These are phyloP conservation scores for Penicillium sp. DNA, from an alignment of 2,329 filamentous ascomycete species.

Conservation along the genomic window DNA sequence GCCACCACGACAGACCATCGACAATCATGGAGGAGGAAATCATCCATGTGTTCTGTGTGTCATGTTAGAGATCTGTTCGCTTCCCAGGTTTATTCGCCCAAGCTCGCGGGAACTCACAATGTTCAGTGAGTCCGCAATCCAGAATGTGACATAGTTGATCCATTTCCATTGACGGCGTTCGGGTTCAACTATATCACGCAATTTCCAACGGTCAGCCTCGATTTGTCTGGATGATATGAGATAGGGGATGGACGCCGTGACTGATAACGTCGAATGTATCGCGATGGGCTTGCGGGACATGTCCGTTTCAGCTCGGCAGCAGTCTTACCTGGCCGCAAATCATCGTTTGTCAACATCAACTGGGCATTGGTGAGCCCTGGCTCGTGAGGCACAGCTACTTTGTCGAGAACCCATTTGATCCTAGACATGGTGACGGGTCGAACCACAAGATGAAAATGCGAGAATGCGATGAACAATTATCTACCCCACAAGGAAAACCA, in stretches of 20 bases:
- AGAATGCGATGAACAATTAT: too few species aligned
- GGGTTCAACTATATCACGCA: slow-evolving; percentile 62
- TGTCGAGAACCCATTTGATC: slow-evolving; percentile 44
- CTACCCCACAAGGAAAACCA: too few species aligned
- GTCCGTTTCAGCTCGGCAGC: background rate
- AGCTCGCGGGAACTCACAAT: slow-evolving; percentile 50
- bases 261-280: too few species aligned
- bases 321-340: slow-evolving; percentile 62
- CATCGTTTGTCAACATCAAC: slow-evolving; percentile 82
- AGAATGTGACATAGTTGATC: slow-evolving; percentile 87
- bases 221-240: slow-evolving; percentile 1
- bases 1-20: slow-evolving; percentile 81
- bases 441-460: background rate
- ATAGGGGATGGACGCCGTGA: too few species aligned
- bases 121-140: slow-evolving; percentile 82
- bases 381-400: slow-evolving; percentile 70
- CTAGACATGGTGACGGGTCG: slow-evolving; percentile 23
- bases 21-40: slow-evolving; percentile 81
- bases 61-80: slow-evolving; percentile 2
- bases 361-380: slow-evolving; percentile 73
- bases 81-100: background rate
- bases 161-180: slow-evolving; percentile 77
- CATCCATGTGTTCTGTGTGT: slow-evolving; percentile 77
- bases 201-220: slow-evolving; percentile 16
- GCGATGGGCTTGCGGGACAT: slow-evolving; percentile 3